phyloP scores from a whole-genome alignment of 2,329 filamentous ascomycete genomes.

The Aspergillus spinulosporus region DNA sequence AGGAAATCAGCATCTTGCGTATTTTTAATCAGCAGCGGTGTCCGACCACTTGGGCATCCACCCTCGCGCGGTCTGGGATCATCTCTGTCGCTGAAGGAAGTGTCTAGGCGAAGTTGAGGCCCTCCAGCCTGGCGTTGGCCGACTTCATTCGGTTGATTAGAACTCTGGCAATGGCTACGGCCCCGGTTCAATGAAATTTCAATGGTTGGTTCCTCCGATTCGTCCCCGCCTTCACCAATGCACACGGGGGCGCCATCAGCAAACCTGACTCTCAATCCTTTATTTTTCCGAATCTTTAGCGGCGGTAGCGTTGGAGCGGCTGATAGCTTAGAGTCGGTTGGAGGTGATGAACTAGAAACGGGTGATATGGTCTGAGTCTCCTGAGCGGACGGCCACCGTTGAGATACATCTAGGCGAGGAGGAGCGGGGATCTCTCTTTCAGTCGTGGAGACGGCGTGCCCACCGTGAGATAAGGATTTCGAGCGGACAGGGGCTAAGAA shows the following conservation, averaged over 20 bases:
- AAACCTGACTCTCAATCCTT: constrained; percentile 74
- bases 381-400: constrained; percentile 33
- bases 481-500: constrained; percentile 59
- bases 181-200: constrained; percentile 63
- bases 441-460: constrained; percentile 17
- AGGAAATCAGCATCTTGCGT: constrained; percentile 42
- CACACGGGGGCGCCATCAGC: constrained; percentile 70
- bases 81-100: constrained; percentile 30
- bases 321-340: constrained; percentile 26
- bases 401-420: constrained; percentile 38
- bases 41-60: constrained; percentile 24
- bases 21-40: constrained; percentile 35
- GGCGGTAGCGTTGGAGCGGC: constrained; percentile 25
- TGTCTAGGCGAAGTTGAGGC: constrained; percentile 36
- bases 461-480: constrained; percentile 28
- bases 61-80: constrained; percentile 13
- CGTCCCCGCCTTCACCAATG: constrained; percentile 90
- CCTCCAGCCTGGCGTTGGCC: constrained; percentile 23
- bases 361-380: constrained; percentile 26
- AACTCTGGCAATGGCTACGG: constrained; percentile 24
- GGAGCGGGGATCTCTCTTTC: constrained; percentile 33
- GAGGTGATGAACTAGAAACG: constrained; percentile 20
- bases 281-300: constrained; percentile 52
- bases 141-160: constrained; percentile 19
- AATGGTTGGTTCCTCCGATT: constrained; percentile 69